Evolutionary conservation across 75 land plant species (phyloP).

Genomic region (Picea glauca): DNA sequence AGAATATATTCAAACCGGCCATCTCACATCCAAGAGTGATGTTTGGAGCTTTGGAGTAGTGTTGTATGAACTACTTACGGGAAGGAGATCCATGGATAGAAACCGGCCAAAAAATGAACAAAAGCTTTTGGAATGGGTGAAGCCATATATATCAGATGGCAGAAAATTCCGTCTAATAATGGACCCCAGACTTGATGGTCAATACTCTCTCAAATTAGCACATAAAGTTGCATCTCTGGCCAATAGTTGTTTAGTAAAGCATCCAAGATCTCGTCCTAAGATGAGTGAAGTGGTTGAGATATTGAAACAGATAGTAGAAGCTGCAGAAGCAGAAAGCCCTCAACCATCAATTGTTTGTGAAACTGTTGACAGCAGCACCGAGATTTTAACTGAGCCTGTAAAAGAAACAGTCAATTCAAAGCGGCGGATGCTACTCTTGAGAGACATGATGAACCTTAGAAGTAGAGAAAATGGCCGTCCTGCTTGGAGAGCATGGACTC

Average conservation of each 20-base stretch:
- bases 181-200: slow-evolving; percentile 69
- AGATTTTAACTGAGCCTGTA: slow-evolving; percentile 11
- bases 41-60: slow-evolving; percentile 95
- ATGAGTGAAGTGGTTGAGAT: slow-evolving; percentile 74
- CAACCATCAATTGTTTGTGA: neutral
- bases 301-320: slow-evolving; percentile 35
- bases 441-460: slow-evolving; percentile 18
- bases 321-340: slow-evolving; percentile 18
- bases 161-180: slow-evolving; percentile 50
- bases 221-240: slow-evolving; percentile 64
- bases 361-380: neutral
- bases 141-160: slow-evolving; percentile 53
- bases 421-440: slow-evolving; percentile 12
- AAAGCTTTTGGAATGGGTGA: slow-evolving; percentile 79
- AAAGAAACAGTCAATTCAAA: slow-evolving; percentile 16
- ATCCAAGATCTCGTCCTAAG: slow-evolving; percentile 56
- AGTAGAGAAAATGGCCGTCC: slow-evolving; percentile 21
- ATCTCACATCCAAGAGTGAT: slow-evolving; percentile 76
- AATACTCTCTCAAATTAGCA: slow-evolving; percentile 43
- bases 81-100: slow-evolving; percentile 63
- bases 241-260: slow-evolving; percentile 47
- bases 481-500: slow-evolving; percentile 27
- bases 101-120: slow-evolving; percentile 77
- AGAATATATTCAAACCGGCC: slow-evolving; percentile 91
- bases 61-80: slow-evolving; percentile 83